phyloP scores from a whole-genome alignment of 2,329 filamentous ascomycete species.

The Botrytis tulipae region DNA sequence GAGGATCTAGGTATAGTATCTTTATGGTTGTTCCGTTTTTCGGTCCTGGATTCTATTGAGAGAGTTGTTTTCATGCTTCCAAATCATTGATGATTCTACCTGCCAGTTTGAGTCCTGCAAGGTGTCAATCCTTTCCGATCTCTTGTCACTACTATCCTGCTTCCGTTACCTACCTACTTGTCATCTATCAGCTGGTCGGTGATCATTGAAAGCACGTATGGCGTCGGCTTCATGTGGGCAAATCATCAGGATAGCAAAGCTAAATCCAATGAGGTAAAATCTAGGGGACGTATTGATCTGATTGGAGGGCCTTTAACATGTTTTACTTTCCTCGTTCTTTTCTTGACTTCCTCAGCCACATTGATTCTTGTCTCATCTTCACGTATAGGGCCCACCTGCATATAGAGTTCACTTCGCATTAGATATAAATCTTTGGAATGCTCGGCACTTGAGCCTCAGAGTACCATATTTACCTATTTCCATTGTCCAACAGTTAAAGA shows the following conservation, averaged over 20 bases:
- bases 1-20: not conserved
- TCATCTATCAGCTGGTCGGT: not conserved
- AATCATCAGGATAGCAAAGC: not conserved
- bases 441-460: not conserved
- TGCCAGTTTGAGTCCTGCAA: too few relatives aligned
- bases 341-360: conserved; percentile 11
- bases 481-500: not conserved
- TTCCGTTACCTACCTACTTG: not conserved
- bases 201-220: not conserved
- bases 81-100: too few relatives aligned
- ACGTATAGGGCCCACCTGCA: not conserved
- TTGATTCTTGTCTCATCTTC: not conserved
- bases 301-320: not conserved
- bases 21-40: not conserved
- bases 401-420: not conserved
- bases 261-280: not conserved
- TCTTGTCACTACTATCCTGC: too few relatives aligned
- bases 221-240: not conserved
- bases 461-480: not conserved
- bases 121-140: too few relatives aligned
- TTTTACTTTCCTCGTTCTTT: not conserved
- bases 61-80: too few relatives aligned
- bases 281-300: not conserved
- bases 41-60: not conserved
- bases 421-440: not conserved